Conservation (phyloP, 345 rosid genomes). For the Toxicodendron radicans region DNA sequence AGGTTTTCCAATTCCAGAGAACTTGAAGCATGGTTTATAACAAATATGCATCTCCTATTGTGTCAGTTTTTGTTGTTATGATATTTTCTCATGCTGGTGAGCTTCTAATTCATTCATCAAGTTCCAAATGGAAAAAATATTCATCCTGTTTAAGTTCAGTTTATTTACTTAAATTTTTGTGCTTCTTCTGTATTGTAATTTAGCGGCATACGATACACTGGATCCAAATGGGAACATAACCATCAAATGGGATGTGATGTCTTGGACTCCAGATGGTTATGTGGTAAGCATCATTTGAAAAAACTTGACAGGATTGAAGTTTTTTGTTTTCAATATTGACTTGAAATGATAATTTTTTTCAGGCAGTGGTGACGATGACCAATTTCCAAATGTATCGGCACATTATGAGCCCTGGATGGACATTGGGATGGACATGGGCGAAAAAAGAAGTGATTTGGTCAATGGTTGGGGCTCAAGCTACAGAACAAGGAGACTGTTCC, state of each 20-base stretch:
- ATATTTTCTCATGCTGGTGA: slow-evolving; percentile 20
- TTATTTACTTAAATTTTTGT: neutral
- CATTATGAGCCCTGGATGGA: slow-evolving; percentile 50
- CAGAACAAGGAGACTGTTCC: slow-evolving; percentile 56
- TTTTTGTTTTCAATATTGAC: neutral
- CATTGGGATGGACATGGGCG: slow-evolving; percentile 46
- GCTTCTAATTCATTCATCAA: neutral
- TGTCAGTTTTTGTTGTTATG: slow-evolving; percentile 6
- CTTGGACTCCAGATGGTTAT: slow-evolving; percentile 36
- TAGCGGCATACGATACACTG: slow-evolving; percentile 23
- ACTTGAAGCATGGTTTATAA: slow-evolving; percentile 17
- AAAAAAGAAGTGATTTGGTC: slow-evolving; percentile 54
- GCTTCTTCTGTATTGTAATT: neutral
- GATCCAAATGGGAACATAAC: slow-evolving; percentile 32
- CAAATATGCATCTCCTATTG: neutral
- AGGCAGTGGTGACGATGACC: slow-evolving; percentile 45
- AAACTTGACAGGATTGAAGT: neutral
- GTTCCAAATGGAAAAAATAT: neutral
- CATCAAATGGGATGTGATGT: slow-evolving; percentile 31
- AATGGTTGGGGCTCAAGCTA: slow-evolving; percentile 49
- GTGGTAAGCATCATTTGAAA: slow-evolving; percentile 11
- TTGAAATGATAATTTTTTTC: slow-evolving; percentile 16
- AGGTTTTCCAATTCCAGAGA: neutral
- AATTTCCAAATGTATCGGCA: slow-evolving; percentile 49
- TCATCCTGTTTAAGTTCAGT: neutral